Evolutionary conservation across 169 alveolate genomes (phyloP).

Genomic region (Cryptosporidium muris): DNA sequence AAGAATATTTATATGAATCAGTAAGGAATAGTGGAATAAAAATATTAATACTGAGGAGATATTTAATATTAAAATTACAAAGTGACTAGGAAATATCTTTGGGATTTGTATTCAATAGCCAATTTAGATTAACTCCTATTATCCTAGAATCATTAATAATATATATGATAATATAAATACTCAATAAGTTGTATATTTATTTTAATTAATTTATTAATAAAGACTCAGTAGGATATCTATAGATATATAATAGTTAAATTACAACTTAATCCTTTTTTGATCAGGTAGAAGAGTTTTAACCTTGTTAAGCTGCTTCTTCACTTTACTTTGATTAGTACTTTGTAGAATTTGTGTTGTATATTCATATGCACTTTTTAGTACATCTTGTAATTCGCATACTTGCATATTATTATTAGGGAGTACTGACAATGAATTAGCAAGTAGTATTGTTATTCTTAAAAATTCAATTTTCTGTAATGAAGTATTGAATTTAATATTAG

Average conservation of each 20-base stretch:
- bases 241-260: too few relatives aligned
- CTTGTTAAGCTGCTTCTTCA: conserved; percentile 53
- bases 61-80: too few relatives aligned
- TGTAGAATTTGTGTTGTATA: too few relatives aligned
- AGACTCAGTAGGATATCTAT: background rate
- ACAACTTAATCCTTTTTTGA: background rate
- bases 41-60: too few relatives aligned
- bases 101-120: too few relatives aligned
- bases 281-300: conserved; percentile 23
- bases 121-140: too few relatives aligned
- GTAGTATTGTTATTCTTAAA: conserved; percentile 9
- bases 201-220: conserved; percentile 5
- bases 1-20: too few relatives aligned
- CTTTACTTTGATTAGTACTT: background rate
- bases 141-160: too few relatives aligned
- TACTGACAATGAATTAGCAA: conserved; percentile 16
- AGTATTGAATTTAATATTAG: conserved; percentile 26
- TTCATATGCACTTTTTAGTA: too few relatives aligned
- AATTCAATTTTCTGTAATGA: conserved; percentile 35
- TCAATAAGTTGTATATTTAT: background rate
- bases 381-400: background rate
- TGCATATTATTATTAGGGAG: conserved; percentile 6
- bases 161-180: too few relatives aligned
- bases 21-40: too few relatives aligned
- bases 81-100: too few relatives aligned